Evolutionary conservation across 2,329 filamentous ascomycete genomes (phyloP).

Genomic region (Pseudogymnoascus sp.): DNA sequence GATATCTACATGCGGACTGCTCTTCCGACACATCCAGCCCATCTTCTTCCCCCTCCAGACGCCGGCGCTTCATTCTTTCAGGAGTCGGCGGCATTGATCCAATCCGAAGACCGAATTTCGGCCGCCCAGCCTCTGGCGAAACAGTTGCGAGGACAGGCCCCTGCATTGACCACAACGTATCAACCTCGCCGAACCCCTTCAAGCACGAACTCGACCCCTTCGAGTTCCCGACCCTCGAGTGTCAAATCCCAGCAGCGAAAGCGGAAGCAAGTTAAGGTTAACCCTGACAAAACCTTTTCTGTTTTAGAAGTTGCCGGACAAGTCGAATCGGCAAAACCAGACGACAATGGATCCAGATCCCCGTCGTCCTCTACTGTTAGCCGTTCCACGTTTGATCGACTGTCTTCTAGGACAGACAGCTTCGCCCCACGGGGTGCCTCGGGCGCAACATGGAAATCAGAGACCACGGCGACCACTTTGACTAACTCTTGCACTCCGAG

Average conservation of each 20-base stretch:
- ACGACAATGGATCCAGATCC: slow-evolving; percentile 8
- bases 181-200: background rate
- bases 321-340: background rate
- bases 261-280: slow-evolving; percentile 12
- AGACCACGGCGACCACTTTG: slow-evolving; percentile 14
- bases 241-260: slow-evolving; percentile 4
- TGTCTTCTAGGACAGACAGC: slow-evolving; percentile 22
- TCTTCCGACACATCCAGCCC: slow-evolving; percentile 26
- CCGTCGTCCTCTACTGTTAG: background rate
- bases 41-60: slow-evolving; percentile 21
- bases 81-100: slow-evolving; percentile 10
- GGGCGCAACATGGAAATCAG: slow-evolving; percentile 21
- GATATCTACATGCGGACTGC: slow-evolving; percentile 26
- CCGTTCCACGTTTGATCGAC: slow-evolving; percentile 15
- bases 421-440: slow-evolving; percentile 14
- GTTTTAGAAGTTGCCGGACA: slow-evolving; percentile 11
- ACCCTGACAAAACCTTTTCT: slow-evolving; percentile 14
- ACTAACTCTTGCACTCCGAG: slow-evolving; percentile 12
- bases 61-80: slow-evolving; percentile 22
- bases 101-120: slow-evolving; percentile 11
- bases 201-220: slow-evolving; percentile 6
- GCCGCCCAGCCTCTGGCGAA: background rate
- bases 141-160: background rate
- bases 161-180: background rate
- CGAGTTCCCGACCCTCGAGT: slow-evolving; percentile 4